Evolutionary conservation across 2,329 filamentous ascomycete genomes (phyloP).

Genomic region (Chrysosporium keratinophilum): DNA sequence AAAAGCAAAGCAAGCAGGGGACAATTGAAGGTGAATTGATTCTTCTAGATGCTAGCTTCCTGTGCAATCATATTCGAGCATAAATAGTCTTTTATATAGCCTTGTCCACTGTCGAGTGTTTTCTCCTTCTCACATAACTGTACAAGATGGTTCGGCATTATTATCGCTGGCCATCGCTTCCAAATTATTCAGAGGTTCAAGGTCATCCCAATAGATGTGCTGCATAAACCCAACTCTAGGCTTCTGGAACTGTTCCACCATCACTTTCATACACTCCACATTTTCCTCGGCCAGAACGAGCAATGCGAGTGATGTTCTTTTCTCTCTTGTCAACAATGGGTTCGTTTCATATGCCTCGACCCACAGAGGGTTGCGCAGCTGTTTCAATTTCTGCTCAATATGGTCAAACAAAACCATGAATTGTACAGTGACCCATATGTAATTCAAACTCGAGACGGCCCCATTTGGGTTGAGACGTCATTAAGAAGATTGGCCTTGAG

Average conservation of each 20-base stretch:
- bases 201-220: slow-evolving; percentile 29
- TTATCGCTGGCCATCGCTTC: too few relatives aligned
- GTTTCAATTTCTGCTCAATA: slow-evolving; percentile 24
- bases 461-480: slow-evolving; percentile 23
- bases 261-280: slow-evolving; percentile 24
- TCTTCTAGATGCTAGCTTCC: too few relatives aligned
- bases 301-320: slow-evolving; percentile 20
- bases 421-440: slow-evolving; percentile 20
- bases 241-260: slow-evolving; percentile 25
- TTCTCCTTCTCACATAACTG: too few relatives aligned
- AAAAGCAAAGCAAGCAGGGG: too few relatives aligned
- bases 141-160: too few relatives aligned
- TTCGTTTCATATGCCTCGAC: slow-evolving; percentile 23
- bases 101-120: too few relatives aligned
- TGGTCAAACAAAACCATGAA: slow-evolving; percentile 21
- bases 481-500: slow-evolving; percentile 20
- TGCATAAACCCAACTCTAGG: slow-evolving; percentile 21
- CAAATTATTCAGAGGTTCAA: slow-evolving; percentile 9
- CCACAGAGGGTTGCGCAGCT: slow-evolving; percentile 23
- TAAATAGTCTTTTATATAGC: too few relatives aligned
- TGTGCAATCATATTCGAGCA: too few relatives aligned
- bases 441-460: slow-evolving; percentile 31
- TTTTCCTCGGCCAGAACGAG: slow-evolving; percentile 22
- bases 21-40: too few relatives aligned
- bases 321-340: slow-evolving; percentile 13